A percentile compares a stretch with the other conserved stretches of the same genome.
These are phyloP conservation scores for Aspergillus haitiensis DNA, from an alignment of 495 filamentous ascomycete species.

Conservation along the genomic window DNA sequence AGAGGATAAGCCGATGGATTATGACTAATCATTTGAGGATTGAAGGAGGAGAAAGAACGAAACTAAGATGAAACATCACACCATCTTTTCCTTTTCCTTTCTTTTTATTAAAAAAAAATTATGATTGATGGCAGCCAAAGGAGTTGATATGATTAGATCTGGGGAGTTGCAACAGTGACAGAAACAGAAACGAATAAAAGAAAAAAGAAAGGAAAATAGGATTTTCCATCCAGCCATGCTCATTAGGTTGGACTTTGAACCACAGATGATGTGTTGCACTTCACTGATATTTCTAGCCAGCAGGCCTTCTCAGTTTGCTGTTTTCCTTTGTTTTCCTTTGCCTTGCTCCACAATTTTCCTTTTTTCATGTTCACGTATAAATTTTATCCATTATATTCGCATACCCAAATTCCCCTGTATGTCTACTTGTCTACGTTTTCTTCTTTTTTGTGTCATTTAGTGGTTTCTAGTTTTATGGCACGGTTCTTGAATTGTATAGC, in stretches of 20 bases:
- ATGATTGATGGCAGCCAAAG: not conserved
- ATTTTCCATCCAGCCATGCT: not conserved
- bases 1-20: constrained; percentile 83
- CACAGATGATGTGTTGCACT: not conserved
- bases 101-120: not conserved
- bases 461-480: not conserved
- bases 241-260: not conserved
- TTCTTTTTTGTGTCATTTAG: constrained; percentile 3
- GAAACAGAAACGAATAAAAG: too few relatives aligned
- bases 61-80: not conserved
- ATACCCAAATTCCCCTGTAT: constrained; percentile 28
- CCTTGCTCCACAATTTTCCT: constrained; percentile 10
- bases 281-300: constrained; percentile 11
- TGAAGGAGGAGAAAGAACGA: not conserved
- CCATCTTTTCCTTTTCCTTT: not conserved
- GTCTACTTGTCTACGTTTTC: constrained; percentile 18
- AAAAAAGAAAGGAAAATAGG: too few relatives aligned
- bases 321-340: constrained; percentile 3
- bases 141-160: not conserved
- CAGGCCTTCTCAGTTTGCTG: constrained; percentile 18
- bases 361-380: constrained; percentile 25
- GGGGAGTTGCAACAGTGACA: too few relatives aligned
- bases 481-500: constrained; percentile 17
- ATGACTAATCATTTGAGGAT: constrained; percentile 34
- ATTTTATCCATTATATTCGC: constrained; percentile 21